phyloP scores from a whole-genome alignment of 2,329 filamentous ascomycete genomes.

The Aspergillus awamori region DNA sequence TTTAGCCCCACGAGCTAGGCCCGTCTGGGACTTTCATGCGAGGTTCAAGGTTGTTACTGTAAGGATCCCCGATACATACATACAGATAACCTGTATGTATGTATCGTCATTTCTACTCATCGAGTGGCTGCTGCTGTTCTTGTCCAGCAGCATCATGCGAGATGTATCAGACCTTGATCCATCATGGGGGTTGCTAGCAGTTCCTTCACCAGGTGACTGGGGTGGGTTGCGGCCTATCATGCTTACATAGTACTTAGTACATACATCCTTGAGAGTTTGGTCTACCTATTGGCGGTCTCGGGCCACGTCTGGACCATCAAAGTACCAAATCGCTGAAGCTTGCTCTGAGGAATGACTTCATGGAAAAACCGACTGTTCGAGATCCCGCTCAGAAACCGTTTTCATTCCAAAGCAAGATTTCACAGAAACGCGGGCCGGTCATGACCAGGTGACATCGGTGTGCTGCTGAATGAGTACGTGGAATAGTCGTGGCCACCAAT shows the following conservation, averaged over 20 bases:
- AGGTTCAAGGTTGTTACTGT: constrained; percentile 1
- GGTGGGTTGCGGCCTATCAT: background rate
- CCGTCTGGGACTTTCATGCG: constrained; percentile 8
- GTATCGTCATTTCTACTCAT: too few species aligned
- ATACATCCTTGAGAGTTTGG: too few species aligned
- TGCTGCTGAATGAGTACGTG: background rate
- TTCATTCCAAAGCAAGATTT: background rate
- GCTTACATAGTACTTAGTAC: too few species aligned
- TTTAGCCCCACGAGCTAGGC: constrained; percentile 5
- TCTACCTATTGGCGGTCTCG: background rate
- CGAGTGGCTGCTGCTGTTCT: background rate
- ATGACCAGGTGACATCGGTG: background rate
- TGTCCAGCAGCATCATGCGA: too few species aligned
- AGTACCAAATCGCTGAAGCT: background rate
- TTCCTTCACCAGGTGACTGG: background rate
- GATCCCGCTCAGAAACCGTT: background rate
- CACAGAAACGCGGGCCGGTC: background rate
- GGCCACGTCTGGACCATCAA: background rate
- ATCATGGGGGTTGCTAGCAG: background rate
- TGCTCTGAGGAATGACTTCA: background rate
- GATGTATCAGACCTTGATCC: background rate
- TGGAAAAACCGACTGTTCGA: background rate
- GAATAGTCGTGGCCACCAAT: constrained; percentile 1
- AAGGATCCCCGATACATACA: background rate
- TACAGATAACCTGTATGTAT: too few species aligned